These are phyloP conservation scores for Elongisporangium anandrum DNA, from an alignment of 352 stramenopile species.

Conservation along the genomic window DNA sequence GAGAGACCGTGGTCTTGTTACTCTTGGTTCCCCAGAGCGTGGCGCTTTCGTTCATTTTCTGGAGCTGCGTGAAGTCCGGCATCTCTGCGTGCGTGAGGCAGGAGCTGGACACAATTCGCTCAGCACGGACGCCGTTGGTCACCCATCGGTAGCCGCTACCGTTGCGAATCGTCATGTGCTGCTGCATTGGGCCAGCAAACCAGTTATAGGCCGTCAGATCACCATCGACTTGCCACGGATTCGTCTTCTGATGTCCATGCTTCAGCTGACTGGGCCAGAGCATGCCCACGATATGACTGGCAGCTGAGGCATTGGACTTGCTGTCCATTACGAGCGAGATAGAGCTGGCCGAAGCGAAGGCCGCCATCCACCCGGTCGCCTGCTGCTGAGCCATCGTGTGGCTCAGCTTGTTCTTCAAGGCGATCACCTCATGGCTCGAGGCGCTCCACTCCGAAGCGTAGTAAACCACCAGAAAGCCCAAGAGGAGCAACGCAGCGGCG, in stretches of 20 bases:
- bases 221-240: background rate
- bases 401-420: background rate
- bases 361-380: background rate
- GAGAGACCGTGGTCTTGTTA: background rate
- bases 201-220: background rate
- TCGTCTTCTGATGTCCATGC: background rate
- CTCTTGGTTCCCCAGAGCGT: background rate
- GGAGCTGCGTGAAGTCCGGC: background rate
- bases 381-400: background rate
- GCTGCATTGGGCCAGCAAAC: background rate
- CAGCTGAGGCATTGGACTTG: background rate
- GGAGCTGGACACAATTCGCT: background rate
- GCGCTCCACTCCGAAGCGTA: background rate
- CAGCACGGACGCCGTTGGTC: background rate
- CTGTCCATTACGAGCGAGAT: background rate
- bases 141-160: conserved; percentile 22
- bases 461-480: background rate
- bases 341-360: background rate
- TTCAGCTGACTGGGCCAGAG: background rate
- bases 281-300: background rate
- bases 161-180: conserved; percentile 15
- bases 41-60: background rate
- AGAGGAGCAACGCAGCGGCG: background rate
- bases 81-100: background rate
- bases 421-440: background rate